Base-by-base conservation (phyloP, 192 early-diverging fungal genomes). In the Funneliformis mosseae region DNA sequence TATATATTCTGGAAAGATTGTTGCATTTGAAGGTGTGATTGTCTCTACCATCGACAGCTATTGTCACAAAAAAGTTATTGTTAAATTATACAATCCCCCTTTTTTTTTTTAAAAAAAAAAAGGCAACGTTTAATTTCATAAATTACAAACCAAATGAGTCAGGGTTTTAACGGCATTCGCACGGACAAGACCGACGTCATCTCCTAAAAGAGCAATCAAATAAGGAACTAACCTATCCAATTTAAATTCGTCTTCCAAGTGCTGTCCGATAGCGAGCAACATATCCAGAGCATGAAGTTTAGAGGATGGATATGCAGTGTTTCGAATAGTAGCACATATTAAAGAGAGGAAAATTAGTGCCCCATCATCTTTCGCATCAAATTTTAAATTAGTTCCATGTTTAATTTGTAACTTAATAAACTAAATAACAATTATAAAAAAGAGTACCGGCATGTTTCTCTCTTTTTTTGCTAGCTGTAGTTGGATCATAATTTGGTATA, bases 1-100 rank as follows among this genome's bases (percentile, higher is more conserved):
- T 28, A 98, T 90, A 78, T 97, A 97, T 78, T 97, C 97, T 41
- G 93, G 93, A 74, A 97, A 98, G 12, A 98, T 92, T 18, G 91
- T 92, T 46, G 92, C 93, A 82, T 97, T 95, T 55, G 91, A 90
- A 0, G 94, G 89, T 41, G 95, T 92, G 23, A 97, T 87, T 2
- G 87, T 90, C 41, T 93, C 90, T 38, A 97, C 90, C 68, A 89
- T 92, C n/a, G 87, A 84, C 23, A 98, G 76, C 94, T 95, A 73
- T 28, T n/a, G 0, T 38, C 23, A 45, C 3, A 70, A 69, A 46
- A 72, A 18, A 3, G 4, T 23, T n/a, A 45, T 12, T 28, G 33
- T 33, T 33, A 2, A 33, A 33, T 33, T 3, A 33, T 33, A 8
- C n/a, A 41, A 78, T 28, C 14, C 18, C 55, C 12, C 7, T 50